phyloP scores from a whole-genome alignment of 768 basidiomycete species.

The Suillus tomentosus region DNA sequence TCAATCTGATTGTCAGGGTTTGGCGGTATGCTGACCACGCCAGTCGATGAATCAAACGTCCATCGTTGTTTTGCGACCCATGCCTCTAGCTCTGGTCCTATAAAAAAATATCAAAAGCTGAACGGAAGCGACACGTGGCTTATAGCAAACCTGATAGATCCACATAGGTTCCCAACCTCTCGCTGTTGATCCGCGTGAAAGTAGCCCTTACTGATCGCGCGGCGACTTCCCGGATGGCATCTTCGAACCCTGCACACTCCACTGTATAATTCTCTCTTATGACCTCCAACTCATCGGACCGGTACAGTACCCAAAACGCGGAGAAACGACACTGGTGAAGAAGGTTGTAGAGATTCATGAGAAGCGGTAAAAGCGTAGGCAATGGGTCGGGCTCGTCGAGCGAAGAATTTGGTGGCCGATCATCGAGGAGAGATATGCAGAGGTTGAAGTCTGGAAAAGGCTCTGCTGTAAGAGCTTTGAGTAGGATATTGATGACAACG shows the following conservation, averaged over 20 bases:
- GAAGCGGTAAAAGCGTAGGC: slow-evolving; percentile 64
- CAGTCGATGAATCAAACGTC: slow-evolving; percentile 53
- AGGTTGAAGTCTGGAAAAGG: slow-evolving; percentile 94
- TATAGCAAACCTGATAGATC: slow-evolving; percentile 56
- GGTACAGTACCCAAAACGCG: slow-evolving; percentile 79
- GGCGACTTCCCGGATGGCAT: slow-evolving; percentile 77
- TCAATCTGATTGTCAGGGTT: slow-evolving; percentile 90
- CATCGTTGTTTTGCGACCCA: slow-evolving; percentile 71
- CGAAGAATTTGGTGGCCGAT: slow-evolving; percentile 52
- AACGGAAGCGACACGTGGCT: slow-evolving; percentile 5
- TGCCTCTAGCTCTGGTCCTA: slow-evolving; percentile 57
- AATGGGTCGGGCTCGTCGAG: slow-evolving; percentile 84
- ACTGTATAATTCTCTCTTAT: slow-evolving; percentile 86
- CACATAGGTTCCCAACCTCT: slow-evolving; percentile 71
- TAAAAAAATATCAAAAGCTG: background rate
- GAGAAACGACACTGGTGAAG: slow-evolving; percentile 87
- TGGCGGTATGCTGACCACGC: slow-evolving; percentile 68
- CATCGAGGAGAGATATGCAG: slow-evolving; percentile 89
- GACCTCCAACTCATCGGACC: slow-evolving; percentile 66
- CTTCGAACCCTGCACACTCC: slow-evolving; percentile 81
- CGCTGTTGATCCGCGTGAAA: slow-evolving; percentile 70
- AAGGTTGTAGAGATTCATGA: slow-evolving; percentile 67
- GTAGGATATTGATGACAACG: slow-evolving; percentile 91
- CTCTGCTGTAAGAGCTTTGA: slow-evolving; percentile 83
- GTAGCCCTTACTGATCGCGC: slow-evolving; percentile 77